These are phyloP conservation scores for Lodderomyces parapsilosis DNA, from an alignment of 1,139 yeast genomes.

Conservation along the genomic window DNA sequence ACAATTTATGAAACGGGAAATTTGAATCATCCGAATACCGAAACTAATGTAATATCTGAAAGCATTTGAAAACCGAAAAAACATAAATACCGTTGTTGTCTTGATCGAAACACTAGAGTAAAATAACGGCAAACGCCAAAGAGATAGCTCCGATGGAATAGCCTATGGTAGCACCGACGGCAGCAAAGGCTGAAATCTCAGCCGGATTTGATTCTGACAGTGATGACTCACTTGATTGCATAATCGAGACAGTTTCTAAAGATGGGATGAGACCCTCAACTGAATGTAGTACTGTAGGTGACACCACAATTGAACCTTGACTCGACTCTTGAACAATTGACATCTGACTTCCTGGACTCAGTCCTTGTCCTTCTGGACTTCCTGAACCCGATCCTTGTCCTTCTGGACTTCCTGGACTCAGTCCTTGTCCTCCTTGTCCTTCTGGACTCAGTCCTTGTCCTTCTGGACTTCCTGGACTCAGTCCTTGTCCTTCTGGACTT, in stretches of 20 bases:
- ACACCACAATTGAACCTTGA: background rate
- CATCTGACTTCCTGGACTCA: background rate
- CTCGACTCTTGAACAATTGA: background rate
- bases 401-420: constrained; percentile 4
- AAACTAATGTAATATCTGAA: no score
- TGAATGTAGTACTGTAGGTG: background rate
- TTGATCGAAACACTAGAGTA: background rate
- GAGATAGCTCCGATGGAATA: background rate
- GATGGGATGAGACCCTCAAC: background rate
- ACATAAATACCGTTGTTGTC: no score
- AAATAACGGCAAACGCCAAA: background rate
- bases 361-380: background rate
- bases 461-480: background rate
- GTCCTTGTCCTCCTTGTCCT: background rate
- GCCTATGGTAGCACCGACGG: background rate
- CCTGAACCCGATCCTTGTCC: background rate
- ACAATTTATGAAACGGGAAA: no score
- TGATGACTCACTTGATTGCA: background rate
- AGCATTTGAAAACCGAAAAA: no score
- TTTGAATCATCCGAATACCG: no score
- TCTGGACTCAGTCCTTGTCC: background rate
- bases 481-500: background rate
- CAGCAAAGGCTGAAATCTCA: background rate
- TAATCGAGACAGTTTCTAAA: background rate
- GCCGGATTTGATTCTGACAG: background rate